phyloP scores from a whole-genome alignment of 306 rosid genomes.

The Sesbania bispinosa region DNA sequence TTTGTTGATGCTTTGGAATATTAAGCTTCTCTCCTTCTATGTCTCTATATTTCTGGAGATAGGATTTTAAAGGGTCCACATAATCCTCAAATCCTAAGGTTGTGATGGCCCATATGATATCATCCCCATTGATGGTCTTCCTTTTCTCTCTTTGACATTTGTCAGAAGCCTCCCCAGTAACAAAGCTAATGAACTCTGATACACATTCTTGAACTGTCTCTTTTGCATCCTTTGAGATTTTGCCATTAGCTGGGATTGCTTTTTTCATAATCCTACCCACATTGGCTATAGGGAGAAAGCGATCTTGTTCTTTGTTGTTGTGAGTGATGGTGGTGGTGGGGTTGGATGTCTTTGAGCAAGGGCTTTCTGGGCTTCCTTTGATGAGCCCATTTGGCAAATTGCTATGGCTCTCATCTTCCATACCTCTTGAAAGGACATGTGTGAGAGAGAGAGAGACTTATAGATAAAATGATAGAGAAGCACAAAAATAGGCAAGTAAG shows the following conservation, averaged over 20 bases:
- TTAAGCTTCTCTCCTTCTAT: slow-evolving; percentile 58
- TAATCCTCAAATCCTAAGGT: slow-evolving; percentile 60
- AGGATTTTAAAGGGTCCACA: slow-evolving; percentile 43
- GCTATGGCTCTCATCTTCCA: slow-evolving; percentile 45
- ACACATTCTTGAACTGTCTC: slow-evolving; percentile 68
- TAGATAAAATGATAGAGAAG: slow-evolving; percentile 25
- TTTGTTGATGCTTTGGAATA: slow-evolving; percentile 49
- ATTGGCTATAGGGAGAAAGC: slow-evolving; percentile 74
- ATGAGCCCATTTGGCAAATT: slow-evolving; percentile 40
- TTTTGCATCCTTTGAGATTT: slow-evolving; percentile 70
- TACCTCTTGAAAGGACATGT: slow-evolving; percentile 19
- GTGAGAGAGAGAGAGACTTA: neutral
- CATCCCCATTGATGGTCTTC: slow-evolving; percentile 64
- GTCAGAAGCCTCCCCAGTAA: slow-evolving; percentile 62
- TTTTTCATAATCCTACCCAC: slow-evolving; percentile 69
- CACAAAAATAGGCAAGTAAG: slow-evolving; percentile 45
- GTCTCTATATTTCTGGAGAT: slow-evolving; percentile 61
- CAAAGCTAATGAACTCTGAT: slow-evolving; percentile 63
- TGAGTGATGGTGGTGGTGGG: neutral
- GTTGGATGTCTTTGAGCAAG: slow-evolving; percentile 28
- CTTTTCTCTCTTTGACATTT: slow-evolving; percentile 61
- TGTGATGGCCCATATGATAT: slow-evolving; percentile 62
- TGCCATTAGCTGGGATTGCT: slow-evolving; percentile 48
- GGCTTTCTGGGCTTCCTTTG: slow-evolving; percentile 45
- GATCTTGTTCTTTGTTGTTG: slow-evolving; percentile 60